These are phyloP conservation scores for Boletus pseudo-olivaceus DNA, from an alignment of 768 basidiomycete species.

Conservation along the genomic window DNA sequence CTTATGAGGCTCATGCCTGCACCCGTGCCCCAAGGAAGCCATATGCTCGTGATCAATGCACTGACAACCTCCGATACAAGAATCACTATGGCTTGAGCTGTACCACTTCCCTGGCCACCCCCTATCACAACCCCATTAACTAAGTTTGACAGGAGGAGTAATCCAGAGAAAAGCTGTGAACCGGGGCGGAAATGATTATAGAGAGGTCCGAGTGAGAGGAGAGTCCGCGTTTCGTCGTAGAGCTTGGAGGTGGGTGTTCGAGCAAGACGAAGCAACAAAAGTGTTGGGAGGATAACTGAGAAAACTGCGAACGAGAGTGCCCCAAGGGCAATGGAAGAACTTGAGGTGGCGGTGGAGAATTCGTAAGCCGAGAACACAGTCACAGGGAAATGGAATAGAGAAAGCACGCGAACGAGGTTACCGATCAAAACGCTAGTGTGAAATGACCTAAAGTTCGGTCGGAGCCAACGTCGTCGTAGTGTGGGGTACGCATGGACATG, in stretches of 20 bases:
- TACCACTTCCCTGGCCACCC: slow-evolving; percentile 85
- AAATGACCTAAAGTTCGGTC: slow-evolving; percentile 68
- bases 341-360: slow-evolving; percentile 42
- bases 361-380: slow-evolving; percentile 85
- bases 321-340: slow-evolving; percentile 71
- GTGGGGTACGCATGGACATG: slow-evolving; percentile 20
- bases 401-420: slow-evolving; percentile 85
- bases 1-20: slow-evolving; percentile 96
- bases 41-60: slow-evolving; percentile 85
- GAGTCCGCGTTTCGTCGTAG: slow-evolving; percentile 91
- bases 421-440: slow-evolving; percentile 81
- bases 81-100: slow-evolving; percentile 87
- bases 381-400: slow-evolving; percentile 92
- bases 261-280: slow-evolving; percentile 74
- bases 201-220: slow-evolving; percentile 85
- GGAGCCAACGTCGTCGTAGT: slow-evolving; percentile 32
- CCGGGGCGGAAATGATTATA: slow-evolving; percentile 95
- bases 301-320: slow-evolving; percentile 77
- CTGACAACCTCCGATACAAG: slow-evolving; percentile 84
- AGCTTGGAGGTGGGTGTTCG: slow-evolving; percentile 83
- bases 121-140: slow-evolving; percentile 83
- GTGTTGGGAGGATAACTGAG: slow-evolving; percentile 71
- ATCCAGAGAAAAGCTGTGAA: slow-evolving; percentile 81
- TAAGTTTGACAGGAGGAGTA: slow-evolving; percentile 80
- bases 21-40: slow-evolving; percentile 96